Percentiles rank a stretch among this genome's conserved stretches.
Evolutionary conservation across 495 filamentous ascomycete species (phyloP).

Genomic region (Talaromyces liani): DNA sequence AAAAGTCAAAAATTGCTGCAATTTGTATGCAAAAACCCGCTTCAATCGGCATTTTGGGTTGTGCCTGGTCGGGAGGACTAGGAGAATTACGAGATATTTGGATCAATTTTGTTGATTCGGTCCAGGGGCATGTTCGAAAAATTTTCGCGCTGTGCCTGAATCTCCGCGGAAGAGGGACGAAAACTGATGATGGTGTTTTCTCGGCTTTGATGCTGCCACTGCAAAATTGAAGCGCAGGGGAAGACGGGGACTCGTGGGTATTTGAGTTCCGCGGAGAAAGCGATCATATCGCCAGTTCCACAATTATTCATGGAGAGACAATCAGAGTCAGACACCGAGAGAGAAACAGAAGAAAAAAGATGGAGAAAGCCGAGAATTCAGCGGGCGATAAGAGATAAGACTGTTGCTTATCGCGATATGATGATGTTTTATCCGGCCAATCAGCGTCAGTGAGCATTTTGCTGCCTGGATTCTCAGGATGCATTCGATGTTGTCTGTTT

Average conservation of each 20-base stretch:
- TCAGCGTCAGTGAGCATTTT: neutral
- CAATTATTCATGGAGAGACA: neutral
- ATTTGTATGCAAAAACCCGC: neutral
- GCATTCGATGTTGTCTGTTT: too few species aligned
- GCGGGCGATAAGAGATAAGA: neutral
- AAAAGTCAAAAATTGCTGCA: neutral
- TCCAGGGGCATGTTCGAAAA: neutral
- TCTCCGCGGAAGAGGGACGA: neutral
- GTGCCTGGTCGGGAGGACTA: neutral
- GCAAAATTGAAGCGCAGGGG: neutral
- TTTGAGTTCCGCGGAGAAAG: neutral
- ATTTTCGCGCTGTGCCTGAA: neutral
- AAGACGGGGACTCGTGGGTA: neutral
- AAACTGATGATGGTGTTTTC: neutral
- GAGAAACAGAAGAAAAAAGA: neutral
- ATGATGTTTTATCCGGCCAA: neutral
- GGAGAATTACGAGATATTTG: too few species aligned
- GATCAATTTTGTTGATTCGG: too few species aligned
- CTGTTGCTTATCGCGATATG: neutral
- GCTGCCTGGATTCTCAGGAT: neutral
- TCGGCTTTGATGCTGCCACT: neutral
- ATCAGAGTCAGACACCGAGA: neutral
- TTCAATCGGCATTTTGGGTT: neutral
- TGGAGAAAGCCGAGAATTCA: neutral
- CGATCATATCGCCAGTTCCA: neutral